phyloP scores from a whole-genome alignment of 2,329 filamentous ascomycete species.

The Fusarium pseudonygamai region DNA sequence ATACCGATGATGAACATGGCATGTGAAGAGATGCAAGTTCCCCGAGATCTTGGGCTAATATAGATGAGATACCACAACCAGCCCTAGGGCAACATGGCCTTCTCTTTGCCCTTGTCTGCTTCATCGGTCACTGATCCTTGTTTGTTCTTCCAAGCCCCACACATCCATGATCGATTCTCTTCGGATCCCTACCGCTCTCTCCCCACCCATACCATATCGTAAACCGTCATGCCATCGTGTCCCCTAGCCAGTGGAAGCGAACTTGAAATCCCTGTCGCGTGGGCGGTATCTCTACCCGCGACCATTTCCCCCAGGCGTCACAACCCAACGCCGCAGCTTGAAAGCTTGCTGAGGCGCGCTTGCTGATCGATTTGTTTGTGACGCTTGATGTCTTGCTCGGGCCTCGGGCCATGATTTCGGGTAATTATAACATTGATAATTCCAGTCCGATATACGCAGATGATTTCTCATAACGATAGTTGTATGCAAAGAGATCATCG shows the following conservation, averaged over 20 bases:
- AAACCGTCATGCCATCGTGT: constrained; percentile 34
- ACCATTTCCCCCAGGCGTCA: constrained; percentile 29
- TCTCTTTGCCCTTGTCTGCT: constrained; percentile 28
- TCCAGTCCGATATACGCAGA: not conserved
- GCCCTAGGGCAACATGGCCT: constrained; percentile 35
- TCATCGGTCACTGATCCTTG: constrained; percentile 36
- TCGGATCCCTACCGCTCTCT: constrained; percentile 32
- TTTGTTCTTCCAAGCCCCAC: constrained; percentile 27
- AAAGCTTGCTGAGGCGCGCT: constrained; percentile 21
- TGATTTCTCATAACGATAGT: not conserved
- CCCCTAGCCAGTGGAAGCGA: constrained; percentile 37
- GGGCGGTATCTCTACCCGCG: constrained; percentile 32
- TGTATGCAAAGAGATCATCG: not conserved
- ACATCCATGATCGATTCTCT: constrained; percentile 40
- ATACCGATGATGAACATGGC: constrained; percentile 10
- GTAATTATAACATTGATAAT: not conserved
- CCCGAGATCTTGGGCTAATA: constrained; percentile 16
- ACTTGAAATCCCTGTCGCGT: constrained; percentile 35
- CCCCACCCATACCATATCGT: constrained; percentile 36
- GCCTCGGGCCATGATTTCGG: not conserved
- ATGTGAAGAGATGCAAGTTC: constrained; percentile 22
- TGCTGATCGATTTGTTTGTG: constrained; percentile 14
- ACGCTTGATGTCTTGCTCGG: constrained; percentile 3
- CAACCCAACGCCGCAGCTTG: constrained; percentile 21
- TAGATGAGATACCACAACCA: constrained; percentile 28